phyloP scores from a whole-genome alignment of 768 basidiomycete genomes.

The Boletus reticuloceps region DNA sequence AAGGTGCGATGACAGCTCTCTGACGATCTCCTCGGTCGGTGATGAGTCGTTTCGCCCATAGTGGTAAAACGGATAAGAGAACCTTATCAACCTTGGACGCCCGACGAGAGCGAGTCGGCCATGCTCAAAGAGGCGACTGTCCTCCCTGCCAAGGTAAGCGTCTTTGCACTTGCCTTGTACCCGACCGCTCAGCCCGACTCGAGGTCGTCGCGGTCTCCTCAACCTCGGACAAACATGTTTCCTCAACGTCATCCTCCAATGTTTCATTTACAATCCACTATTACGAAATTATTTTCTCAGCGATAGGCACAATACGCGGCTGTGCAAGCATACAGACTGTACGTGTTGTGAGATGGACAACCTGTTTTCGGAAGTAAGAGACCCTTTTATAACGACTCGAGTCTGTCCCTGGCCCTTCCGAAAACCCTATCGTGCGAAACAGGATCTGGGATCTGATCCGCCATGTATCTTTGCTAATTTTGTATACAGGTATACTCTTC shows the following conservation, averaged over 20 bases:
- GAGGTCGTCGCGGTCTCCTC: conserved; percentile 79
- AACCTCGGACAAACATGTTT: conserved; percentile 95
- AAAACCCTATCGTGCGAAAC: neutral
- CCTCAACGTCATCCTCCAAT: conserved; percentile 88
- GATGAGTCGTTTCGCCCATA: conserved; percentile 4
- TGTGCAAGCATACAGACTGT: conserved; percentile 72
- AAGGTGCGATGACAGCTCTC: conserved; percentile 26
- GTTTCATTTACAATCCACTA: conserved; percentile 85
- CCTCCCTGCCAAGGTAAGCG: conserved; percentile 72
- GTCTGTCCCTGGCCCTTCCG: too few relatives aligned
- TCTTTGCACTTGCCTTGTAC: neutral
- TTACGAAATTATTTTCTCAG: conserved; percentile 86
- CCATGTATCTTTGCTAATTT: neutral
- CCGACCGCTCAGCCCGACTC: neutral
- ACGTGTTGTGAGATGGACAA: conserved; percentile 94
- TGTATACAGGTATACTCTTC: conserved; percentile 50
- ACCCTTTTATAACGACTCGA: neutral
- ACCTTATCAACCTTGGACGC: conserved; percentile 49
- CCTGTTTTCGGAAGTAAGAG: conserved; percentile 65
- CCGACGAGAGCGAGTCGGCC: conserved; percentile 37
- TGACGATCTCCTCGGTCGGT: neutral
- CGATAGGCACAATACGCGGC: conserved; percentile 78
- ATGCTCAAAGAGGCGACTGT: conserved; percentile 48
- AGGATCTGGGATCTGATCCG: neutral
- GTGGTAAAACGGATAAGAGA: conserved; percentile 43